Conservation (phyloP, 805 yeast species). For the Ogataea haglerorum region DNA sequence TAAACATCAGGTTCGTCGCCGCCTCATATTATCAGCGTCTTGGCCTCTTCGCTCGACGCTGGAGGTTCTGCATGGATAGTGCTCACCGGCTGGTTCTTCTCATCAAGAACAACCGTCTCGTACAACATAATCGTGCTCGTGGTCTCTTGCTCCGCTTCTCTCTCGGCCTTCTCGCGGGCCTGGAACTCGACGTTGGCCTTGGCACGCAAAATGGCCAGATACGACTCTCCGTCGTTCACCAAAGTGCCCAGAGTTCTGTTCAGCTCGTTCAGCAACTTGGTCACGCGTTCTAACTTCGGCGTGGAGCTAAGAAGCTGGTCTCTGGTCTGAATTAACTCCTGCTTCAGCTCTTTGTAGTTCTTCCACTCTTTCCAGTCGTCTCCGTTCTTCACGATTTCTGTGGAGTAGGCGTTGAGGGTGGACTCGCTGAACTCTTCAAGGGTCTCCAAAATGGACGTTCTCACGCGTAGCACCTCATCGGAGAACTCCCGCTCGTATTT, state of each 20-base stretch:
- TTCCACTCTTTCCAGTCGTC: constrained; percentile 58
- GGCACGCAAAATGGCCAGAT: constrained; percentile 53
- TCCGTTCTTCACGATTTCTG: constrained; percentile 47
- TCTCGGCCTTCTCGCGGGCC: constrained; percentile 45
- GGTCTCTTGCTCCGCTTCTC: constrained; percentile 12
- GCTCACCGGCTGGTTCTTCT: constrained; percentile 15
- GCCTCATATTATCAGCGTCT: constrained; percentile 6
- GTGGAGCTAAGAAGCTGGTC: constrained; percentile 44
- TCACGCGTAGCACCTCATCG: constrained; percentile 28
- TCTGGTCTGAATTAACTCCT: constrained; percentile 49
- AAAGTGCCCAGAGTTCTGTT: constrained; percentile 47
- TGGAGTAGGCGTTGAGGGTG: constrained; percentile 61
- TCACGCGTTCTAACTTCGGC: constrained; percentile 31
- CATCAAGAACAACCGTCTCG: constrained; percentile 17
- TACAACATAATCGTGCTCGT: constrained; percentile 16
- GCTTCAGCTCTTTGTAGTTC: constrained; percentile 54
- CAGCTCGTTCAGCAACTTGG: constrained; percentile 35
- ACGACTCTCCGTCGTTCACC: constrained; percentile 59
- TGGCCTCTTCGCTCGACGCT: constrained; percentile 4
- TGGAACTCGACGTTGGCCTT: constrained; percentile 58
- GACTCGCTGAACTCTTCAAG: constrained; percentile 74
- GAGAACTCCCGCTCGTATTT: constrained; percentile 33
- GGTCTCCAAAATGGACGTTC: constrained; percentile 53
- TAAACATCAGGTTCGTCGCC: not conserved
- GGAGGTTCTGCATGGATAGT: constrained; percentile 13